Evolutionary conservation across 2,329 filamentous ascomycete species (phyloP), one percentile per base, ranked within the genome.

Genomic region (Corynespora cassiicola): DNA sequence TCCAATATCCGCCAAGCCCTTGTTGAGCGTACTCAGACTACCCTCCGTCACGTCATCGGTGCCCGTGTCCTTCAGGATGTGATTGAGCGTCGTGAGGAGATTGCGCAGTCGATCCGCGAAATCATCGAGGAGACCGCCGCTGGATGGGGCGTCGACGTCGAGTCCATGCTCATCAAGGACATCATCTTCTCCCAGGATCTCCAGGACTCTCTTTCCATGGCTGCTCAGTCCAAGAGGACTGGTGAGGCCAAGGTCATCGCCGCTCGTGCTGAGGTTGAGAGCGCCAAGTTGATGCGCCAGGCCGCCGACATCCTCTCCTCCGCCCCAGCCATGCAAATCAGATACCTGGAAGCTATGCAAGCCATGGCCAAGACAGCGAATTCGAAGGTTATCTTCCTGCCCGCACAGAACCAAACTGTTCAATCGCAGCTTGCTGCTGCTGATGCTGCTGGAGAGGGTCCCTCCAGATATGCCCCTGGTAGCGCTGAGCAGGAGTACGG

Each of bases 81-180:
- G 27, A 97, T 99, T 58, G 94, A 99, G 77, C 90, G 94, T 42
- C 90, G 94, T 42, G 94, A 99, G 75, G 94, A 99, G 73, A 87
- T 99, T 56, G 94, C 94, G 1, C 86, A 91, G 72, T 94, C 87
- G 41, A 97, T 97, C 48, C 85, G 90, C 48, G 92, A 96, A 72
- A 97, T 97, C 58, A 97, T 99, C 58, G 94, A 97, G 66, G 91
- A 96, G 56, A 94, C 96, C 1, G 92, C 94, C 5, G 77, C 82
- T 8, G 90, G 89, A 45, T 99, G 94, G 94, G 94, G 94, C 73
- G 92, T 96, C 6, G 84, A 89, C 64, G 94, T 97, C 42, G 94
- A 97, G 78, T 91, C 86, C 63, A 99, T 99, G 92, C 84, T 99
- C 55, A 92, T 99, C 81, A 97, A 99, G 76, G 94, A 99, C 71